A percentile compares a stretch with the other conserved stretches of the same genome.
These are phyloP conservation scores for Panicum hallii DNA, from an alignment of 202 grass and related monocot species.

Conservation along the genomic window DNA sequence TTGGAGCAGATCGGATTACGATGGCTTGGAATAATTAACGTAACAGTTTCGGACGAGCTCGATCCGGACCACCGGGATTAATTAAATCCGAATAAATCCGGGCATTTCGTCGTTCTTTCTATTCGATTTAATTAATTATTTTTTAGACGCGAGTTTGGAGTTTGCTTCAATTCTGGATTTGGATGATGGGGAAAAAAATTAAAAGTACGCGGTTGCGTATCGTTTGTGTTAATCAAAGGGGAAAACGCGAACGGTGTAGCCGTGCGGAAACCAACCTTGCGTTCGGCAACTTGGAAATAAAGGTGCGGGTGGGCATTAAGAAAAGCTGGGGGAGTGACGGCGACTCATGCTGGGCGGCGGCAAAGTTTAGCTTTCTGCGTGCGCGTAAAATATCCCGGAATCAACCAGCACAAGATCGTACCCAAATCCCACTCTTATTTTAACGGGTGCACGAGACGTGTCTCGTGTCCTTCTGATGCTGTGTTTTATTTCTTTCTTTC, in stretches of 20 bases:
- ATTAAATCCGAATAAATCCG: not conserved
- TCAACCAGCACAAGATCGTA: not conserved
- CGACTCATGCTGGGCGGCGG: not conserved
- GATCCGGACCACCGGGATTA: not conserved
- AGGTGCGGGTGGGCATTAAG: not conserved
- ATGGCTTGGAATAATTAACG: no score
- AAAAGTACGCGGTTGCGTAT: not conserved
- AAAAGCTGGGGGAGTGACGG: not conserved
- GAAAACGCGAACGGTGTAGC: not conserved
- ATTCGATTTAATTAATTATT: not conserved
- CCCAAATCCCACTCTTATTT: not conserved
- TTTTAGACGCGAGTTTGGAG: not conserved
- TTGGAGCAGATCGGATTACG: not conserved
- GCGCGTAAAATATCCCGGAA: not conserved
- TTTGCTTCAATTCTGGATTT: not conserved
- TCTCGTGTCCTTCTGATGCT: not conserved
- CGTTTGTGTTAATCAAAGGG: not conserved
- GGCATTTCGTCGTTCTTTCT: not conserved
- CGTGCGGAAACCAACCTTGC: not conserved
- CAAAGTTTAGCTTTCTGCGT: constrained; percentile 8
- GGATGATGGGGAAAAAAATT: not conserved
- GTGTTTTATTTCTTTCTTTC: no score
- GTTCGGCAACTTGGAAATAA: not conserved
- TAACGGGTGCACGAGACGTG: not conserved
- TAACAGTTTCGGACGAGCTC: not conserved